Evolutionary conservation across 805 yeast genomes (phyloP).

Genomic region (Yamadazyma insecticola): DNA sequence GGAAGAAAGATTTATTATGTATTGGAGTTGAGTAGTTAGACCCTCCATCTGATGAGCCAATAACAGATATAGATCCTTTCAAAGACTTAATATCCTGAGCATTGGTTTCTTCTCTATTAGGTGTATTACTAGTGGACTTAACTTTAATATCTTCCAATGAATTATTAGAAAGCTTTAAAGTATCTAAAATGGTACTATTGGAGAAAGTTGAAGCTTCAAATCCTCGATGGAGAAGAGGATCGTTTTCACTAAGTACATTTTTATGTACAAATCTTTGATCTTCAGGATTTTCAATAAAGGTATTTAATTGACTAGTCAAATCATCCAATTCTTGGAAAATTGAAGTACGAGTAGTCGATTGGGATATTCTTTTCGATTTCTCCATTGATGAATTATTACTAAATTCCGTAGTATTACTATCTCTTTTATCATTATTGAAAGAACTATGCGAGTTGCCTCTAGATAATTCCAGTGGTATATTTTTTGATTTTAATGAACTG

Average conservation of each 20-base stretch:
- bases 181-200: slow-evolving; percentile 5
- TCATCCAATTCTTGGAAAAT: slow-evolving; percentile 24
- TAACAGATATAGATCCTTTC: slow-evolving; percentile 14
- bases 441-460: not conserved
- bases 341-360: slow-evolving; percentile 24
- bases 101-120: not conserved
- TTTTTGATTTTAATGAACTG: not conserved
- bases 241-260: slow-evolving; percentile 9
- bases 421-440: slow-evolving; percentile 5
- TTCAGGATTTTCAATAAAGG: slow-evolving; percentile 11
- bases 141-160: slow-evolving; percentile 2
- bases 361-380: slow-evolving; percentile 12
- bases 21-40: slow-evolving; percentile 5
- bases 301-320: slow-evolving; percentile 21
- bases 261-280: slow-evolving; percentile 11
- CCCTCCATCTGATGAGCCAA: slow-evolving; percentile 6
- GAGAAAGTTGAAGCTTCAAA: slow-evolving; percentile 1
- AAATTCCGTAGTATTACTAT: slow-evolving; percentile 6
- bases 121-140: not conserved
- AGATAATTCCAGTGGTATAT: not conserved
- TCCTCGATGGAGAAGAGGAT: slow-evolving; percentile 3
- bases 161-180: slow-evolving; percentile 1
- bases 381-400: slow-evolving; percentile 3
- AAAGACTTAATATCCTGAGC: slow-evolving; percentile 16
- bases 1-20: not conserved